A percentile compares a stretch with the other conserved stretches of the same genome.
These are phyloP conservation scores for Chlorella variabilis DNA, from an alignment of 163 green algal genomes.

Conservation along the genomic window DNA sequence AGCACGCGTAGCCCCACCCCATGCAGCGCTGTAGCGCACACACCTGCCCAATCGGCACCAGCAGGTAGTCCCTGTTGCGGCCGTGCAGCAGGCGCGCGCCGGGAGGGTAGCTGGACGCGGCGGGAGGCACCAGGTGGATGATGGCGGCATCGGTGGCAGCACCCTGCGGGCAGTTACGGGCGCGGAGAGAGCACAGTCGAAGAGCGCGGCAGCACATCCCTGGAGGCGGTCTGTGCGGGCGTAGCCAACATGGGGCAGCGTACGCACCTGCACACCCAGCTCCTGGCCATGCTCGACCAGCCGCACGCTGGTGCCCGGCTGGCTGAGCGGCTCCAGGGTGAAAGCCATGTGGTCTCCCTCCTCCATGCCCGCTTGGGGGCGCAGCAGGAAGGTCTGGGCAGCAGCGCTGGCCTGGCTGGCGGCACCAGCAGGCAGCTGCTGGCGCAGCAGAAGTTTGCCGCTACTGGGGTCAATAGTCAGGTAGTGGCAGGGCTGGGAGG, in stretches of 20 bases:
- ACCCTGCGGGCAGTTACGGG: too few species aligned
- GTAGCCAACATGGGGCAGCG: too few species aligned
- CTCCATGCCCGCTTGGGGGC: background rate
- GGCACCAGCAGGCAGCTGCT: background rate
- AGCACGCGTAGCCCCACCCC: background rate
- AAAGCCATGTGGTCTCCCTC: background rate
- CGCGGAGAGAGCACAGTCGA: too few species aligned
- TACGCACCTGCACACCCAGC: background rate
- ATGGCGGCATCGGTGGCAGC: background rate
- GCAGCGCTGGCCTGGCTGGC: background rate
- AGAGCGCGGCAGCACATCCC: too few species aligned
- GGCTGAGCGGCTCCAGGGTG: constrained; percentile 18
- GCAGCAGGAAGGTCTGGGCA: constrained; percentile 27
- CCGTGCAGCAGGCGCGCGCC: constrained; percentile 37
- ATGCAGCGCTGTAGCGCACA: background rate
- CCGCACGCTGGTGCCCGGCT: background rate
- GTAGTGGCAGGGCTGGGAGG: constrained; percentile 4
- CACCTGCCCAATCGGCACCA: constrained; percentile 42
- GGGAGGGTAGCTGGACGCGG: constrained; percentile 32
- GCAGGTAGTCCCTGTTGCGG: constrained; percentile 22
- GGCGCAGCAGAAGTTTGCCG: constrained; percentile 2
- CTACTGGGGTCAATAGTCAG: background rate
- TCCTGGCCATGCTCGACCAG: background rate
- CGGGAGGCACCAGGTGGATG: constrained; percentile 14
- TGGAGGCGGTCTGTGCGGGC: too few species aligned